These are phyloP conservation scores for Penicillium longicatenatum DNA, from an alignment of 495 filamentous ascomycete genomes.

Conservation along the genomic window DNA sequence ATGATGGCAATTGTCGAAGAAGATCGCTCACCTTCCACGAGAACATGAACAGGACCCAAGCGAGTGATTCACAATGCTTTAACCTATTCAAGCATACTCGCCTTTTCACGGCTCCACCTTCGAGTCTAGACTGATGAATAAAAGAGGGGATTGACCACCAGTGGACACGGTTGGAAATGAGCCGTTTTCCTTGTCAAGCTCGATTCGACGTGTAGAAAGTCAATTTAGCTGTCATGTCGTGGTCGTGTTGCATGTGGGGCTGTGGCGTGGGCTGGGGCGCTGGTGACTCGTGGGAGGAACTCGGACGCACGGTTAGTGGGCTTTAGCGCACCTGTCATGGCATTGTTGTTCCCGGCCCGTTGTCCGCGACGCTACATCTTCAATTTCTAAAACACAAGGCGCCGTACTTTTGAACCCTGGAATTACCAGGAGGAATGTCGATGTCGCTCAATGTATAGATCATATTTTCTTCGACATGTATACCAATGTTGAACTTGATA, in stretches of 20 bases:
- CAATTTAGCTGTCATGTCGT: constrained; percentile 4
- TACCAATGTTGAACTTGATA: background rate
- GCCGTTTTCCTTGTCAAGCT: constrained; percentile 2
- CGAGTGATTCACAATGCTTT: background rate
- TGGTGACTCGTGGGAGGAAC: background rate
- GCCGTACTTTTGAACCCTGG: background rate
- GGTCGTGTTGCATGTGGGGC: background rate
- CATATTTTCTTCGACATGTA: constrained; percentile 2
- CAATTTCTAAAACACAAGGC: background rate
- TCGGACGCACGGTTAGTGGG: constrained; percentile 1
- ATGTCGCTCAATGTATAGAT: constrained; percentile 15
- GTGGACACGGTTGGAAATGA: background rate
- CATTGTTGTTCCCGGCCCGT: background rate
- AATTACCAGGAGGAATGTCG: background rate
- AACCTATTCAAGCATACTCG: background rate
- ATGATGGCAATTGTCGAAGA: background rate
- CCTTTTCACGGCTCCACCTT: background rate
- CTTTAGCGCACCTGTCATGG: background rate
- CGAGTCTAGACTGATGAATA: background rate
- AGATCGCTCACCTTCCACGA: background rate
- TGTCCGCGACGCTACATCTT: background rate
- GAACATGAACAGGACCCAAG: background rate
- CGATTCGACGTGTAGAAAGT: constrained; percentile 2
- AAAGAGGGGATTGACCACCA: background rate
- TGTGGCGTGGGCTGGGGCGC: background rate